Conservation (phyloP, 768 basidiomycete species). For the Leccinum imitatum region DNA sequence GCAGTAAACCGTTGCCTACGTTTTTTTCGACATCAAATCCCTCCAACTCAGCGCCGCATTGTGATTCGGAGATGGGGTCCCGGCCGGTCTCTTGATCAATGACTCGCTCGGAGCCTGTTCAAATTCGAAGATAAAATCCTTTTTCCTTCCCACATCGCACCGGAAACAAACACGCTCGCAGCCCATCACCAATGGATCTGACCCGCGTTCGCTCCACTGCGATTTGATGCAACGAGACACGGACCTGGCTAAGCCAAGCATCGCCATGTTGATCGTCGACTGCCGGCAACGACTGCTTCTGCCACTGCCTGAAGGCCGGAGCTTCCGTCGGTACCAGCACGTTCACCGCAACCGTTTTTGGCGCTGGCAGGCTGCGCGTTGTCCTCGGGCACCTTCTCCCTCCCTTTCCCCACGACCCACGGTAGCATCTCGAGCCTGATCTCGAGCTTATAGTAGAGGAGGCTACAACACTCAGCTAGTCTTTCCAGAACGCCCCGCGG, state of each 20-base stretch:
- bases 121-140: not conserved
- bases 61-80: not conserved
- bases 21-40: not conserved
- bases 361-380: not conserved
- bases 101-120: not conserved
- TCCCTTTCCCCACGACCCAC: not conserved
- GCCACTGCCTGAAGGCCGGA: not conserved
- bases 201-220: not conserved
- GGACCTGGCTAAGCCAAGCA: not conserved
- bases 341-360: not conserved
- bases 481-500: not conserved
- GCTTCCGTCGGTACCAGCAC: not conserved
- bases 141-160: not conserved
- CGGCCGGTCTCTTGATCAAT: not conserved
- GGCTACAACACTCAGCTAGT: not conserved
- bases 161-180: not conserved
- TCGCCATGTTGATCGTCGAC: not conserved
- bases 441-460: not conserved
- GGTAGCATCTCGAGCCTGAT: not conserved
- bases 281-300: not conserved
- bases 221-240: not conserved
- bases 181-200: not conserved
- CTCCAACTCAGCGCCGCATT: not conserved
- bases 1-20: not conserved
- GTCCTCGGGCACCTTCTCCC: not conserved